Evolutionary conservation across 1,284 basidiomycete genomes (phyloP), one percentile per base, ranked within the genome.

Genomic region (Gymnopus androsaceus): DNA sequence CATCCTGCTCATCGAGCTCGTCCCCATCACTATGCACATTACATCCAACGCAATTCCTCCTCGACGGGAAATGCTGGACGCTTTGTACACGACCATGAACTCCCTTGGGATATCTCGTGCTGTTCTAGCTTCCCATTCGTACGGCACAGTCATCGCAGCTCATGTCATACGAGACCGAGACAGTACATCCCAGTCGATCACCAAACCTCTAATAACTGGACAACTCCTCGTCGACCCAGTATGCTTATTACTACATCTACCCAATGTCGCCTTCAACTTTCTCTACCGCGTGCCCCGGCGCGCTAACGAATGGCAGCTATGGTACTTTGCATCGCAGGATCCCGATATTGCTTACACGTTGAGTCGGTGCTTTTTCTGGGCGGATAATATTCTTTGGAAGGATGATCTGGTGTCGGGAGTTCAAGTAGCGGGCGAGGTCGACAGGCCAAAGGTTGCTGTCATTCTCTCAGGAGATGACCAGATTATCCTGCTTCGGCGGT

Each of bases 241-340:
- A 42, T 82, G 84, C 0, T 77, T 88, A 60, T 70, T 87, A 1
- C 75, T 87, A 7, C 83, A 86, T 68, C 75, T 81, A 30, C 82
- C 84, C 0, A 62, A 77, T 11, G 79, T 87, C 37, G 83, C 84
- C 15, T 79, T 78, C 67, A 87, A 87, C 66, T 87, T 88, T 59
- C 71, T 87, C 36, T 86, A 87, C 68, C 80, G 85, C 12, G 14
- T 61, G 0, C 84, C 86, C 1, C 65, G 63, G 41, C 60, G 62
- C 1, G 82, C 83, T 37, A 82, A 84, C 63, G 82, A 87, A 61
- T 86, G 83, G 82, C 74, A 85, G 67, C 61, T 87, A 55, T 87
- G 83, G 82, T 88, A 83, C 64, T 87, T 88, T 60, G 77, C 84
- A 17, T 80, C 78, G 48, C 77, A 79, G 9, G 86, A 88, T 59